These are phyloP conservation scores for Phytophthora sp. DNA, from an alignment of 352 stramenopile species.

Conservation along the genomic window DNA sequence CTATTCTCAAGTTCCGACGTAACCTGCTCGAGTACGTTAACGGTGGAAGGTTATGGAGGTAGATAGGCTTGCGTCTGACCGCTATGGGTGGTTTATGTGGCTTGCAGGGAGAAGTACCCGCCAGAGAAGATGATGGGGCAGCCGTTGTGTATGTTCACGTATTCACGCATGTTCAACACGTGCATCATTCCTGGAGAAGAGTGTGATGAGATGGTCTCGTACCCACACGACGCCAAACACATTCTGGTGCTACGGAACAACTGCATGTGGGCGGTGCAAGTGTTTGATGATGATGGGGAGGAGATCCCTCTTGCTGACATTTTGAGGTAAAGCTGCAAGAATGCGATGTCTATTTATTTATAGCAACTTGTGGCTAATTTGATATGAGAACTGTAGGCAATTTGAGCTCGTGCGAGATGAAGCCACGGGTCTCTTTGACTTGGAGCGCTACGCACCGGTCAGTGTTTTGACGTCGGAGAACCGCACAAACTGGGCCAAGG, in stretches of 20 bases:
- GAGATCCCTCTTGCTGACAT: conserved; percentile 81
- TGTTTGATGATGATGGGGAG: conserved; percentile 76
- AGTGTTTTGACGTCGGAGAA: conserved; percentile 96
- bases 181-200: conserved; percentile 94
- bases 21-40: conserved; percentile 82
- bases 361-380: neutral
- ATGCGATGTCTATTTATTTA: too few relatives aligned
- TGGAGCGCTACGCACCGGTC: conserved; percentile 88
- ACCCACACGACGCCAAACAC: conserved; percentile 92
- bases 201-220: conserved; percentile 86
- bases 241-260: conserved; percentile 94
- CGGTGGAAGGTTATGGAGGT: too few relatives aligned
- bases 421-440: conserved; percentile 84
- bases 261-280: conserved; percentile 87
- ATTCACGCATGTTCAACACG: conserved; percentile 96
- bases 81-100: neutral
- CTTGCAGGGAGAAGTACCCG: conserved; percentile 87
- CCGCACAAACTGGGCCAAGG: conserved; percentile 95
- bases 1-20: conserved; percentile 93
- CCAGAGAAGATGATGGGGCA: conserved; percentile 94
- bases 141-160: conserved; percentile 94
- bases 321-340: conserved; percentile 44
- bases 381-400: conserved; percentile 43
- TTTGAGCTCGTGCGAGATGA: conserved; percentile 88
- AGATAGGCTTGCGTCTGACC: too few relatives aligned